A percentile compares a stretch with the other conserved stretches of the same genome.
These are phyloP conservation scores for Leucocoprinus sp. DNA, from an alignment of 768 basidiomycete genomes.

Conservation along the genomic window DNA sequence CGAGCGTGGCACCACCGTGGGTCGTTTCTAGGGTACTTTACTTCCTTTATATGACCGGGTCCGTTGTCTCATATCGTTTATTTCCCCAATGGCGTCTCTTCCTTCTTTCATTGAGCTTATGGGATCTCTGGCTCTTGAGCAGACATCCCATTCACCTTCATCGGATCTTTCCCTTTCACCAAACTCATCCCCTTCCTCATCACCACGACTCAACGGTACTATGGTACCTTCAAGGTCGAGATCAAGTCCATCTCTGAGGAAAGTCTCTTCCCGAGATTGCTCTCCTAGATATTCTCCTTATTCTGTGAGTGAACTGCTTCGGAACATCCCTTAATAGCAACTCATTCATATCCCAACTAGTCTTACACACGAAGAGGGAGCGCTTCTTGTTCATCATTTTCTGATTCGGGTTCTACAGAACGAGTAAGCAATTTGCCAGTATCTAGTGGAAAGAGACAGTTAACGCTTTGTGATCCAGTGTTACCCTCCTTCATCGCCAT, in stretches of 20 bases:
- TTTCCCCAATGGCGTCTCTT: slow-evolving; percentile 53
- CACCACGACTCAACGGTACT: slow-evolving; percentile 26
- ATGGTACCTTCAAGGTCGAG: slow-evolving; percentile 29
- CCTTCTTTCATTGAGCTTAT: slow-evolving; percentile 87
- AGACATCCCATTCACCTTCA: slow-evolving; percentile 16
- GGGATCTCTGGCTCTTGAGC: slow-evolving; percentile 71
- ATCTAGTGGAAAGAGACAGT: not conserved
- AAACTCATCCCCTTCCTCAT: slow-evolving; percentile 37
- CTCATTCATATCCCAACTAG: slow-evolving; percentile 8
- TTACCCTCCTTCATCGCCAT: slow-evolving; percentile 30
- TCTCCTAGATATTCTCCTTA: slow-evolving; percentile 43
- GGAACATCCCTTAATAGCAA: not conserved
- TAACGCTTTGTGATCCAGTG: slow-evolving; percentile 18
- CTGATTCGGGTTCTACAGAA: slow-evolving; percentile 9
- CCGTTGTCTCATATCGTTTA: slow-evolving; percentile 19
- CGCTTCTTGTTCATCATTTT: slow-evolving; percentile 13
- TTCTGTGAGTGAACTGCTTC: slow-evolving; percentile 26
- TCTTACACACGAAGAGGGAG: slow-evolving; percentile 13
- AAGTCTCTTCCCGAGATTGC: slow-evolving; percentile 29
- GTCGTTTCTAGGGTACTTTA: slow-evolving; percentile 43
- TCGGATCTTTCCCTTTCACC: slow-evolving; percentile 24
- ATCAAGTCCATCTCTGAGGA: slow-evolving; percentile 37
- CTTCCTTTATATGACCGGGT: slow-evolving; percentile 31
- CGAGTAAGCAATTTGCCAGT: slow-evolving; percentile 6
- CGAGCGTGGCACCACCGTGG: slow-evolving; percentile 49